phyloP scores from a whole-genome alignment of 2,329 filamentous ascomycete genomes.

The Coniella vitis region DNA sequence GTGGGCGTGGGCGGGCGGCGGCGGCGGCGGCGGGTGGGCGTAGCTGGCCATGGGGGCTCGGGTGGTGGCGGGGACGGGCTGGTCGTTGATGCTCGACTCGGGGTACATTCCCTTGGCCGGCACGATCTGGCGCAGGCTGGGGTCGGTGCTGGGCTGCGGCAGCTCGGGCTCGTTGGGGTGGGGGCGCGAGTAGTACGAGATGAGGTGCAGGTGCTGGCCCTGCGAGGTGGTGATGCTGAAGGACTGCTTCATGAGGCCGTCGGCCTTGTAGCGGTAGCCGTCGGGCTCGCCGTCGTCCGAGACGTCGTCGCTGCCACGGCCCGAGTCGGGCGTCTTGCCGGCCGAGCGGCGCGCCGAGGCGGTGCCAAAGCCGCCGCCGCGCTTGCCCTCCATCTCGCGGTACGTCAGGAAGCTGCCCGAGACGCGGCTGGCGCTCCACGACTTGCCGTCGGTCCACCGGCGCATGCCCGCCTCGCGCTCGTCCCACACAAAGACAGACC shows the following conservation, averaged over 20 bases:
- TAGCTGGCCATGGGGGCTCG: conserved; percentile 56
- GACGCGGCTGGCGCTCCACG: conserved; percentile 95
- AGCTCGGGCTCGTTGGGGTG: conserved; percentile 66
- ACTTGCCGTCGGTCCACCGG: conserved; percentile 97
- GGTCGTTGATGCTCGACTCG: conserved; percentile 86
- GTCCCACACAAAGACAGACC: conserved; percentile 99
- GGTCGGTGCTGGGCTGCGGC: conserved; percentile 75
- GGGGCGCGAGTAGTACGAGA: conserved; percentile 90
- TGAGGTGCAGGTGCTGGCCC: conserved; percentile 87
- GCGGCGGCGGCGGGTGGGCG: conserved; percentile 12
- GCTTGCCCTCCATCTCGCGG: conserved; percentile 97
- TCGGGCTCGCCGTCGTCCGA: conserved; percentile 80
- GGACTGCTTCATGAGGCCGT: conserved; percentile 98
- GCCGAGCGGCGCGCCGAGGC: conserved; percentile 37
- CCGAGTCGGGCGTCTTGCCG: conserved; percentile 78
- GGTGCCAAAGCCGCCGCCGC: conserved; percentile 66
- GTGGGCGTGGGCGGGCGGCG: conserved; percentile 12
- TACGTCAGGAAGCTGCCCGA: conserved; percentile 97
- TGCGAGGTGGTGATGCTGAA: conserved; percentile 95
- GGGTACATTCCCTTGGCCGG: conserved; percentile 95
- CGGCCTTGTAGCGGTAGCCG: conserved; percentile 89
- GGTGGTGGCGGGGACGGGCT: conserved; percentile 72
- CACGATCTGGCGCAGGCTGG: conserved; percentile 70
- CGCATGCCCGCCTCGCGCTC: conserved; percentile 97
- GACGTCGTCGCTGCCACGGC: conserved; percentile 75